Conservation (phyloP, 208 protist genomes). For the Leishmania aethiopica region DNA sequence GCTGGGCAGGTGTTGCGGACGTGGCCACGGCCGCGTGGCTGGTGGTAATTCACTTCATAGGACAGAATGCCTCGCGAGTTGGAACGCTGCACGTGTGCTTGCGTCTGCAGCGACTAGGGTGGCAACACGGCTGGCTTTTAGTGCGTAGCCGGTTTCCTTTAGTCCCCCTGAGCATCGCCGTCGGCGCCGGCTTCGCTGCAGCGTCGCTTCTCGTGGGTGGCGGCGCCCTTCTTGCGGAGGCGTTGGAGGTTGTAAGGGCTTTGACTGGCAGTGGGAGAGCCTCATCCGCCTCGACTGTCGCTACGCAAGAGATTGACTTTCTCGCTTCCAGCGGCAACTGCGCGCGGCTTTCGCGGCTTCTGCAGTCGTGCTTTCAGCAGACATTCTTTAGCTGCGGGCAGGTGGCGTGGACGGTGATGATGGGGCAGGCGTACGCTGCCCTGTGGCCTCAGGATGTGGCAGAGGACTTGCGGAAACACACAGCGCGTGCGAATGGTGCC, state of each 20-base stretch:
- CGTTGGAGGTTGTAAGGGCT: slow-evolving; percentile 9
- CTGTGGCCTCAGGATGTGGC: slow-evolving; percentile 1
- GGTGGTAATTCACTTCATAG: slow-evolving; percentile 31
- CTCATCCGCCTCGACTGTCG: background rate
- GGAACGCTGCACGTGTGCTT: slow-evolving; percentile 31
- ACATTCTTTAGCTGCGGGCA: slow-evolving; percentile 50
- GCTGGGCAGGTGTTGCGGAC: background rate
- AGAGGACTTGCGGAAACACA: background rate
- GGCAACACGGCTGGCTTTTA: slow-evolving; percentile 36
- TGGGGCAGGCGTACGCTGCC: slow-evolving; percentile 51
- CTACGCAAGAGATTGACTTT: background rate
- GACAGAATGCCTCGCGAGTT: slow-evolving; percentile 29
- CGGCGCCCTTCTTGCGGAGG: slow-evolving; percentile 47
- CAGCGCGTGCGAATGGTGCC: background rate
- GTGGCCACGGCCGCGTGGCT: slow-evolving; percentile 10
- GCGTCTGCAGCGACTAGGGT: slow-evolving; percentile 34
- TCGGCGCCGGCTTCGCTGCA: slow-evolving; percentile 56
- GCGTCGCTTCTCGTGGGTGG: slow-evolving; percentile 41
- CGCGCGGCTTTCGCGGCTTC: slow-evolving; percentile 53
- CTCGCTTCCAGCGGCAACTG: slow-evolving; percentile 26
- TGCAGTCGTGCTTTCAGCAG: slow-evolving; percentile 53
- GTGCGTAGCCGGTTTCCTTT: slow-evolving; percentile 47
- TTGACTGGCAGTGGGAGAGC: slow-evolving; percentile 2
- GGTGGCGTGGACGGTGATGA: slow-evolving; percentile 68
- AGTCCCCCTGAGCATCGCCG: slow-evolving; percentile 41